Evolutionary conservation across 257 asterid genomes (phyloP).

Genomic region (Verbascum thapsus): DNA sequence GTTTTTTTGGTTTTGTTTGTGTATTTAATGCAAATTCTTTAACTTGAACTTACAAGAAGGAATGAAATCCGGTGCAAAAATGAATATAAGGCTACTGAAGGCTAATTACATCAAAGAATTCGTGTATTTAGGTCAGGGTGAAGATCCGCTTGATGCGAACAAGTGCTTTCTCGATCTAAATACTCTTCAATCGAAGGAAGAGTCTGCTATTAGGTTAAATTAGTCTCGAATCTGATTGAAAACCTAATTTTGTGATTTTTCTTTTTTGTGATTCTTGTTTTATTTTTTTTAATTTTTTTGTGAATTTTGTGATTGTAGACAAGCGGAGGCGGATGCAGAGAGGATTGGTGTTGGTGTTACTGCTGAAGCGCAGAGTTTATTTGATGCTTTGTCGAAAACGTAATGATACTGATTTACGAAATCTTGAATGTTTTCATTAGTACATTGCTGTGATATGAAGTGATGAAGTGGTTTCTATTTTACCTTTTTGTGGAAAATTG

Average conservation of each 20-base stretch:
- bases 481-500: neutral
- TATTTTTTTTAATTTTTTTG: neutral
- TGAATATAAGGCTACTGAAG: conserved; percentile 78
- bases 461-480: neutral
- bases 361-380: conserved; percentile 84
- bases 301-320: conserved; percentile 58
- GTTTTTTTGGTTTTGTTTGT: too few relatives aligned
- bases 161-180: conserved; percentile 80
- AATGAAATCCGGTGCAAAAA: conserved; percentile 66
- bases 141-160: conserved; percentile 82
- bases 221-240: neutral
- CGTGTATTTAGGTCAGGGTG: conserved; percentile 68
- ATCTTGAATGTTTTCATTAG: neutral
- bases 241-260: neutral
- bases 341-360: conserved; percentile 97
- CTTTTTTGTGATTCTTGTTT: neutral
- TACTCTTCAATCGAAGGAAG: conserved; percentile 80
- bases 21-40: conserved; percentile 34
- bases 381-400: conserved; percentile 96
- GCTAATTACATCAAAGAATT: conserved; percentile 83
- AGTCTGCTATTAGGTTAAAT: conserved; percentile 84
- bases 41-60: conserved; percentile 76
- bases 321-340: conserved; percentile 88
- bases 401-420: conserved; percentile 35
- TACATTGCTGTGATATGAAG: conserved; percentile 12